A percentile compares a stretch with the other conserved stretches of the same genome.
Evolutionary conservation across 176 grass and related monocot species (phyloP).

Genomic region (Thalia dealbata): DNA sequence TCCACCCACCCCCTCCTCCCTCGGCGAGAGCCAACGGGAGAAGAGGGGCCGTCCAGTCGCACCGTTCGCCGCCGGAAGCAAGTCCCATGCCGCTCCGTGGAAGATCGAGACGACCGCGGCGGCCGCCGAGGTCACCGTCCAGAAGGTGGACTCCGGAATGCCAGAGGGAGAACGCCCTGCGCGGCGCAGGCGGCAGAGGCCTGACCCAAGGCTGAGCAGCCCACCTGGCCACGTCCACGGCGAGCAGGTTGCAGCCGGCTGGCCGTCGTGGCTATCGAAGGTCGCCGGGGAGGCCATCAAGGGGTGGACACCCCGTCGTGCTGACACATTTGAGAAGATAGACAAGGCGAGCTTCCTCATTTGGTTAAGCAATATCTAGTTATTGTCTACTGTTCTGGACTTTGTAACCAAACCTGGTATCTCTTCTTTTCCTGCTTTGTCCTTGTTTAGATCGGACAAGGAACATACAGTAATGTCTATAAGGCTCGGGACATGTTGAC

Average conservation of each 20-base stretch:
- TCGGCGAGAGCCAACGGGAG: neutral
- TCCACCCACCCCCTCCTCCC: neutral
- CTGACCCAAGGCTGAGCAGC: neutral
- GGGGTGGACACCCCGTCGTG: conserved; percentile 3
- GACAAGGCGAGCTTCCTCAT: conserved; percentile 2
- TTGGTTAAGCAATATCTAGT: neutral
- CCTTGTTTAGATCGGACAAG: conserved; percentile 1
- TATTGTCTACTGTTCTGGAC: neutral
- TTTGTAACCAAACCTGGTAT: neutral
- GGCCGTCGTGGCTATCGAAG: conserved; percentile 3
- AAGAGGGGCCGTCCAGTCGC: neutral
- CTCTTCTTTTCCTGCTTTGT: neutral
- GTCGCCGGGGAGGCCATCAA: conserved; percentile 9
- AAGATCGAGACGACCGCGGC: neutral
- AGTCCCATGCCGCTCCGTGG: neutral
- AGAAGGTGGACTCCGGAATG: neutral
- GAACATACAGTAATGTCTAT: conserved; percentile 5
- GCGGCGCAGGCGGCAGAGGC: neutral
- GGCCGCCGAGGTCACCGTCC: neutral
- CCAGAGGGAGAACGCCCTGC: neutral
- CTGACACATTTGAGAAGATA: conserved; percentile 7
- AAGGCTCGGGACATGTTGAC: neutral
- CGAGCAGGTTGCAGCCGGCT: conserved; percentile 2
- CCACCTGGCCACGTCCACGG: neutral
- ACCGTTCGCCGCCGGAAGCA: neutral